Evolutionary conservation across 192 early-diverging fungal species (phyloP), one percentile per base, ranked within the genome.

Genomic region (Phlyctochytrium arcticum): DNA sequence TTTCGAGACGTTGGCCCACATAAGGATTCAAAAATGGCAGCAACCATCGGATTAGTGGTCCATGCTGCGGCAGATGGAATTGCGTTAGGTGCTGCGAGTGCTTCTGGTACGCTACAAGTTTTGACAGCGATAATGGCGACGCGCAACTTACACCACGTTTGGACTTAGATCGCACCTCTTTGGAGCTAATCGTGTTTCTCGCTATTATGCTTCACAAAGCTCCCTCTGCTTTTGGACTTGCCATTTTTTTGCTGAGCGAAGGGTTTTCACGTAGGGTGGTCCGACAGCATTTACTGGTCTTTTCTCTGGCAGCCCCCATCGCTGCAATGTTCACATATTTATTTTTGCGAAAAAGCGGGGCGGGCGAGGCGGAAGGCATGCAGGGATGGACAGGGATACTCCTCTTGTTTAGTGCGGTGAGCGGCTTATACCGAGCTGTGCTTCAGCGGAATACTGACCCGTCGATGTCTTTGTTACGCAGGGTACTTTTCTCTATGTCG

Each of bases 171-270:
- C 55, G 71, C 19, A 62, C 69, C 7, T 72, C 60, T 36, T 59
- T 84, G 4, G 80, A 78, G 34, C 51, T 81, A 21, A 87, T 98
- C 8, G 90, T 98, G 21, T 98, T 96, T 67, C 49, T 98, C 19
- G 95, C 95, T 4, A 92, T 98, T 59, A 89, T 96, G 82, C 75
- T 98, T 29, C 95, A 98, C 81, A 98, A 98, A 74, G 93, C 92
- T 5, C 95, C 95, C 1, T 86, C 90, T 5, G 92, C 95, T 0
- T 94, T 98, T 73, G 94, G 92, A 0, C 79, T 98, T 7, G 81
- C 89, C 19, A 94, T 91, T 1, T 88, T 91, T n/a, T 78, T 98
- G 19, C 75, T 96, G 53, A 79, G 85, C 57, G 86, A 92, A 54
- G 87, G 92, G 3, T 75, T 84, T 57, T 39, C 66, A 1, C 62